Evolutionary conservation across 352 stramenopile species (phyloP).

Genomic region (Phytophthora lateralis): DNA sequence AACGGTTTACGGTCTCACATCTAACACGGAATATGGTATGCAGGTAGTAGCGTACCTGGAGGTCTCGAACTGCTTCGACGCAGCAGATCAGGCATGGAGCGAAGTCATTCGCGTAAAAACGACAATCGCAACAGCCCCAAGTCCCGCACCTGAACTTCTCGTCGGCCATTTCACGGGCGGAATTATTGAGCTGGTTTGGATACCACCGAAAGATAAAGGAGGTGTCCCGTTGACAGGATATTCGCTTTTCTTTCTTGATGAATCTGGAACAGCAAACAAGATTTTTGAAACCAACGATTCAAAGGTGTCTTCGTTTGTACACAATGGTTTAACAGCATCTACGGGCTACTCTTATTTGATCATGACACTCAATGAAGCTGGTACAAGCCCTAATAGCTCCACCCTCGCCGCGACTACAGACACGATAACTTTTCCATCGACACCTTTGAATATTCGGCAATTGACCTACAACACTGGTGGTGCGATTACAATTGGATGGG

Average conservation of each 20-base stretch:
- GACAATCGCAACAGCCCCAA: constrained; percentile 25
- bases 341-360: constrained; percentile 60
- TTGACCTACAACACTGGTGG: constrained; percentile 53
- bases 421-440: constrained; percentile 48
- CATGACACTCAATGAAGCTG: constrained; percentile 42
- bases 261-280: constrained; percentile 9
- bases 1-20: constrained; percentile 37
- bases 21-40: constrained; percentile 36
- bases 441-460: constrained; percentile 49
- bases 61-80: constrained; percentile 45
- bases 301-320: constrained; percentile 33
- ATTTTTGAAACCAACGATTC: constrained; percentile 34
- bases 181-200: constrained; percentile 44
- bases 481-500: constrained; percentile 62
- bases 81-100: constrained; percentile 29
- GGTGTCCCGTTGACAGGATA: constrained; percentile 41
- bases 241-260: constrained; percentile 30
- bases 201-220: constrained; percentile 35
- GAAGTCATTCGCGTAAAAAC: constrained; percentile 14
- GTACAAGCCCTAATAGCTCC: constrained; percentile 42
- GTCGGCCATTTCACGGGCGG: constrained; percentile 38
- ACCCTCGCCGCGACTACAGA: constrained; percentile 41
- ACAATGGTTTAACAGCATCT: constrained; percentile 53
- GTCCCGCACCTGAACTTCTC: constrained; percentile 28
- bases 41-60: constrained; percentile 45